Evolutionary conservation across 169 alveolate species (phyloP), one percentile per base, ranked within the genome.

Genomic region (Plasmodium coatneyi): DNA sequence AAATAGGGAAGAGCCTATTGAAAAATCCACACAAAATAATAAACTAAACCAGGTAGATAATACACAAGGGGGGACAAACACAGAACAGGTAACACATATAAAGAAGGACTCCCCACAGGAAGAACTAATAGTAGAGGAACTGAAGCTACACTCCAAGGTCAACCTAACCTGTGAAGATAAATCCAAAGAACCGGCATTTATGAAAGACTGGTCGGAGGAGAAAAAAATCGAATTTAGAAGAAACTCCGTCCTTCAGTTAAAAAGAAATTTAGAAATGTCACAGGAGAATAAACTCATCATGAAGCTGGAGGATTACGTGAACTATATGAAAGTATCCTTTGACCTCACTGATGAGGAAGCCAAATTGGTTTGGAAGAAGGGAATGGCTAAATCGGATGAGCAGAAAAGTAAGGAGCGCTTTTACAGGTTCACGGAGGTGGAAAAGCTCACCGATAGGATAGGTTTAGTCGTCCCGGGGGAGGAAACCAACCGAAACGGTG

Each of bases 171-270:
- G 95, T 90, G 95, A 90, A 10, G 95, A 90, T 71, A 90, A 90
- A 90, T 39, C 71, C 0, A 90, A 90, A 70, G 95, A 90, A 70
- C 95, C 95, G 16, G 83, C 36, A 66, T 90, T 71, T 80, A 90
- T 90, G 95, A 90, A 90, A 71, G 60, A 80, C 36, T 90, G 95
- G 95, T 49, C 95, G 0, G 95, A 90, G 71, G 95, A 90, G 74
- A 90, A 90, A 90, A 90, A 90, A 80, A 30, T 90, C 0, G 95
- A 90, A 66, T 90, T 90, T 56, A 39, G 95, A 71, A 36, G 95
- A 52, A 90, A 90, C 56, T 90, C 95, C 0, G 92, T 90, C 1
- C 80, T 90, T 25, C 84, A 90, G 49, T 30, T 90, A 46, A 90
- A 90, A 80, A 81, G 32, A 46, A 80, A 90, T 70, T 81, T 90